Conservation (phyloP, 1,284 basidiomycete genomes). For the Bondarzewia mesenterica region DNA sequence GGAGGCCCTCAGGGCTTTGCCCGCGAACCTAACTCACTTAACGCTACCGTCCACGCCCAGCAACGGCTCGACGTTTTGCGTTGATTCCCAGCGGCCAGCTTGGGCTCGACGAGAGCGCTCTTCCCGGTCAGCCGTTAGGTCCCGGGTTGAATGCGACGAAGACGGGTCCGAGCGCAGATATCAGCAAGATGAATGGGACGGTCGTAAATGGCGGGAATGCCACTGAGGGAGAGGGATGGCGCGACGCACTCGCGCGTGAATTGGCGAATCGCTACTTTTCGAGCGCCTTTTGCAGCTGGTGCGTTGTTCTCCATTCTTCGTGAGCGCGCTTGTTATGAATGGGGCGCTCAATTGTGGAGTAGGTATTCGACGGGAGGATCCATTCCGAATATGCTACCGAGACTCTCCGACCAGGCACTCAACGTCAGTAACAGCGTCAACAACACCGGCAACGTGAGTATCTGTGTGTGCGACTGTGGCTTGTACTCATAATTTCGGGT, state of each 20-base stretch:
- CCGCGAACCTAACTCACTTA: constrained; percentile 53
- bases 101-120: constrained; percentile 51
- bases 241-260: constrained; percentile 53
- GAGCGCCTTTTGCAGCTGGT: constrained; percentile 86
- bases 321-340: not conserved
- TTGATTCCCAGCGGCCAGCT: constrained; percentile 74
- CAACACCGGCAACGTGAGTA: constrained; percentile 65
- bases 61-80: constrained; percentile 51
- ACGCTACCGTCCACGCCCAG: constrained; percentile 38
- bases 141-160: constrained; percentile 43
- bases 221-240: constrained; percentile 61
- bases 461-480: not conserved
- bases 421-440: constrained; percentile 64
- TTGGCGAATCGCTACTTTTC: constrained; percentile 78
- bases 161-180: constrained; percentile 46
- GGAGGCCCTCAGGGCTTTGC: constrained; percentile 68
- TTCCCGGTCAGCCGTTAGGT: constrained; percentile 59
- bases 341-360: too few relatives aligned
- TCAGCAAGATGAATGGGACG: constrained; percentile 52
- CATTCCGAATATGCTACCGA: constrained; percentile 59
- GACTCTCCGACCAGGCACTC: constrained; percentile 63
- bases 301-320: constrained; percentile 19
- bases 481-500: not conserved
- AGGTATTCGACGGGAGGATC: constrained; percentile 79
- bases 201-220: constrained; percentile 71